Conservation (phyloP, 148 eudicot species). For the Fagopyrum tataricum region DNA sequence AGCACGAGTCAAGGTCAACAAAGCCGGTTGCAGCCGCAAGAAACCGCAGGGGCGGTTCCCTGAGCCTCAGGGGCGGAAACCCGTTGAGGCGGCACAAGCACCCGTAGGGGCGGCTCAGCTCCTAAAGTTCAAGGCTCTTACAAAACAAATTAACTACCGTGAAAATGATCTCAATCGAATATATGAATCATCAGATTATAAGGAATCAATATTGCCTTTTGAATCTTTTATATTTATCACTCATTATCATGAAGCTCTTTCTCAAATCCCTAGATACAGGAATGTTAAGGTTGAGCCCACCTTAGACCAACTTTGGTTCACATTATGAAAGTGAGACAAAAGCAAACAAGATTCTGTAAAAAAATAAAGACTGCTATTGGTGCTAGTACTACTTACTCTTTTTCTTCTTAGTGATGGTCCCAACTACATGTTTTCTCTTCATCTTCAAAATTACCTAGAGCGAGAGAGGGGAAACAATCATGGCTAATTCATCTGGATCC, state of each 20-base stretch:
- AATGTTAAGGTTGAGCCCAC: conserved; percentile 8
- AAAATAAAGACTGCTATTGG: background rate
- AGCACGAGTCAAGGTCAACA: no score
- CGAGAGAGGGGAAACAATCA: conserved; percentile 20
- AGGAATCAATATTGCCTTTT: background rate
- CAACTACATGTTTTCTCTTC: conserved; percentile 95
- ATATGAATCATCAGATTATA: background rate
- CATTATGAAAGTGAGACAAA: conserved; percentile 5
- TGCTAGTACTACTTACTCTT: conserved; percentile 77
- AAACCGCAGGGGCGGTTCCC: no score
- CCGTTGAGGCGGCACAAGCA: no score
- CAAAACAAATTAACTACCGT: no score
- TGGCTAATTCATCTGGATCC: conserved; percentile 26
- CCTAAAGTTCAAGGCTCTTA: no score
- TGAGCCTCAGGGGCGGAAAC: no score
- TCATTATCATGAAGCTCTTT: background rate
- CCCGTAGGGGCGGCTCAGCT: no score
- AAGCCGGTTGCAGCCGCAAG: no score
- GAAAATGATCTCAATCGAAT: no score
- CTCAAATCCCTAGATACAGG: conserved; percentile 4
- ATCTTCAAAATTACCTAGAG: conserved; percentile 85
- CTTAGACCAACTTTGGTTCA: background rate
- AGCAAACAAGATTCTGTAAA: conserved; percentile 9
- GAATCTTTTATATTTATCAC: background rate
- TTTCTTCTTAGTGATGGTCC: conserved; percentile 99